Base-by-base conservation (phyloP, 306 rosid genomes). In the Malus sylvestris region DNA sequence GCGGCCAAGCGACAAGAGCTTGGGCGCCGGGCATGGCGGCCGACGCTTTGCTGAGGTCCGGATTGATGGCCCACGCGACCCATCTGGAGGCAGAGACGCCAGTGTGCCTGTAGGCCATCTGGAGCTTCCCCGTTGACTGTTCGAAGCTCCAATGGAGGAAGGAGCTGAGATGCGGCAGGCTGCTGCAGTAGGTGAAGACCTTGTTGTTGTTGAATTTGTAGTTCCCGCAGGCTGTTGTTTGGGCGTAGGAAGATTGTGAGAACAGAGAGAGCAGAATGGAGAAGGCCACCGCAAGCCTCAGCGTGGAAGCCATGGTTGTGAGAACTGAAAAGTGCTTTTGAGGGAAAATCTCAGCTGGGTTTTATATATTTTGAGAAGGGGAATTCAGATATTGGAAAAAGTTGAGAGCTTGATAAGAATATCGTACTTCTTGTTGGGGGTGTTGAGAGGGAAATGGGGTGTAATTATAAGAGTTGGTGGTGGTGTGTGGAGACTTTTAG, bases 1-100 rank as follows among this genome's bases (percentile, higher is more conserved):
- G 86, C 18, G 72, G 82, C 10, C 74, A 11, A 9, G 89, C 91
- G 15, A 87, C 93, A 38, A 91, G 85, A 27, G 89, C 71, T 60
- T 93, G 93, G 3, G 94, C 85, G 40, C 94, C 90, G 18, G 0
- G 0, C 98, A 93, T 93, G 55, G 91, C 79, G 3, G 14, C 0
- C 0, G 6, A 0, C 1, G 1, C 65, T 12, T 10, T 15, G 10
- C 3, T 38, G 4, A 1, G 42, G 38, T 1, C 44, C 4, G 90
- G 89, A 51, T 93, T 89, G 20, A 93, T 86, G 5, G 89, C 98
- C 96, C 98, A 93, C 0, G 96, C 42, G 2, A 89, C 93, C 94
- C 98, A 93, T 4, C 9, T 84, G 8, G 87, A 49, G n/a, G 83
- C 9, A 0, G 87, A 20, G 44, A 85, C 62, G 10, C 82, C 85